phyloP scores from a whole-genome alignment of 768 basidiomycete species.

The Scleroderma citrinum region DNA sequence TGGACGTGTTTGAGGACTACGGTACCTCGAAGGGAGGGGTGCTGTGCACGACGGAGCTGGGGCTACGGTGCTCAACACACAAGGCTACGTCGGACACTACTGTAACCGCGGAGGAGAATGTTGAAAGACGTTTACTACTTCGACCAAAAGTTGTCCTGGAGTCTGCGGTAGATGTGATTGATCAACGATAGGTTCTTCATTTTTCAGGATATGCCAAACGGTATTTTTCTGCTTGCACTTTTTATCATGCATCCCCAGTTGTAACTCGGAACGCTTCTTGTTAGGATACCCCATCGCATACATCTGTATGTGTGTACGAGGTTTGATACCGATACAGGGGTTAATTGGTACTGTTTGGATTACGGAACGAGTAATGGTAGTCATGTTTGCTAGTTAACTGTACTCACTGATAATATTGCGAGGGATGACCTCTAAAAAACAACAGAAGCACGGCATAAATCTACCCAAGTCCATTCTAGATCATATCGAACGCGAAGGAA shows the following conservation, averaged over 20 bases:
- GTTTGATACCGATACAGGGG: not conserved
- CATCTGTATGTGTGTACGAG: not conserved
- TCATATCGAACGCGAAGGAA: conserved; percentile 14
- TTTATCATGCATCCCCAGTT: no score
- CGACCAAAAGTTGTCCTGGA: conserved; percentile 75
- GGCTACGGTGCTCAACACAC: conserved; percentile 58
- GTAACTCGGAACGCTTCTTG: no score
- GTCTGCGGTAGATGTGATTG: conserved; percentile 52
- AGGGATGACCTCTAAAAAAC: conserved; percentile 12
- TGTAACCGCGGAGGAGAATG: conserved; percentile 33
- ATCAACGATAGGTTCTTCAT: conserved; percentile 21
- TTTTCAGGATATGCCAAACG: no score
- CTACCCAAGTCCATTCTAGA: conserved; percentile 25
- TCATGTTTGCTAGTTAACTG: no score
- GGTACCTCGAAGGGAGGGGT: conserved; percentile 45
- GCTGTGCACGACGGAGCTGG: conserved; percentile 67
- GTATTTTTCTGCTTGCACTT: no score
- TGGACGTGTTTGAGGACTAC: conserved; percentile 60
- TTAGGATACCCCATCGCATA: no score
- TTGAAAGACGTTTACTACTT: conserved; percentile 57
- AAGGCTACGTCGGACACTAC: conserved; percentile 21
- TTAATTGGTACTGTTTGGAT: not conserved
- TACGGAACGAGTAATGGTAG: no score
- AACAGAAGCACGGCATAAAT: conserved; percentile 13
- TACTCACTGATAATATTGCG: not conserved